Conservation (phyloP, 768 basidiomycete species). For the Leccinum obscurum region DNA sequence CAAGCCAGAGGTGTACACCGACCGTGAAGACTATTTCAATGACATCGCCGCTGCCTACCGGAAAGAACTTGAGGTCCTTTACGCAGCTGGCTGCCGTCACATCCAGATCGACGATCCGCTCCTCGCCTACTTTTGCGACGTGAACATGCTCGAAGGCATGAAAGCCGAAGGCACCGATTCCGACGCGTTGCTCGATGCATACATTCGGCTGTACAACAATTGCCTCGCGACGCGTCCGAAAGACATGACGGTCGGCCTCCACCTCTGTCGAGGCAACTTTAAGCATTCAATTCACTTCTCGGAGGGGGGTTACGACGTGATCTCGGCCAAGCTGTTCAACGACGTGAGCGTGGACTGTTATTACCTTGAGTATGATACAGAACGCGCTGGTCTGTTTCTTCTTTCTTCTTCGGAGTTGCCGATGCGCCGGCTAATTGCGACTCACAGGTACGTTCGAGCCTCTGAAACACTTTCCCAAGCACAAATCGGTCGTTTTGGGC, state of each 20-base stretch:
- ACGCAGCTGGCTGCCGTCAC: constrained; percentile 43
- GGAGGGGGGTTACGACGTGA: constrained; percentile 46
- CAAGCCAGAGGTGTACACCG: constrained; percentile 19
- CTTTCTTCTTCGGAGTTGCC: not conserved
- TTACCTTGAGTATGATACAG: constrained; percentile 51
- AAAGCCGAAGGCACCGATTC: constrained; percentile 59
- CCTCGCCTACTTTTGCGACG: constrained; percentile 65
- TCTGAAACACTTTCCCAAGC: constrained; percentile 31
- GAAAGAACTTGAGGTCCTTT: constrained; percentile 45
- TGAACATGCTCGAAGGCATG: constrained; percentile 56
- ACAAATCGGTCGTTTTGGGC: constrained; percentile 44
- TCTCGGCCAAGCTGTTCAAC: constrained; percentile 47
- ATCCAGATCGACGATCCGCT: constrained; percentile 50
- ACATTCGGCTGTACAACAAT: constrained; percentile 41
- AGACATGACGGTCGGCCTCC: constrained; percentile 43
- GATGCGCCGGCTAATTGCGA: not conserved
- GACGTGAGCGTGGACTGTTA: constrained; percentile 43
- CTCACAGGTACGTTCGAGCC: constrained; percentile 34
- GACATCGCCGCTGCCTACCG: constrained; percentile 49
- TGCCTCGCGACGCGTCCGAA: constrained; percentile 36
- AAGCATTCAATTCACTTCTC: constrained; percentile 39
- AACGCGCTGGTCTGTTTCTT: constrained; percentile 39
- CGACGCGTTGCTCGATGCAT: constrained; percentile 64
- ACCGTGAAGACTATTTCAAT: constrained; percentile 45
- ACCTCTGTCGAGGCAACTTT: constrained; percentile 45